Evolutionary conservation across 1,139 yeast genomes (phyloP).

Genomic region (Saccharomyces pastorianus): DNA sequence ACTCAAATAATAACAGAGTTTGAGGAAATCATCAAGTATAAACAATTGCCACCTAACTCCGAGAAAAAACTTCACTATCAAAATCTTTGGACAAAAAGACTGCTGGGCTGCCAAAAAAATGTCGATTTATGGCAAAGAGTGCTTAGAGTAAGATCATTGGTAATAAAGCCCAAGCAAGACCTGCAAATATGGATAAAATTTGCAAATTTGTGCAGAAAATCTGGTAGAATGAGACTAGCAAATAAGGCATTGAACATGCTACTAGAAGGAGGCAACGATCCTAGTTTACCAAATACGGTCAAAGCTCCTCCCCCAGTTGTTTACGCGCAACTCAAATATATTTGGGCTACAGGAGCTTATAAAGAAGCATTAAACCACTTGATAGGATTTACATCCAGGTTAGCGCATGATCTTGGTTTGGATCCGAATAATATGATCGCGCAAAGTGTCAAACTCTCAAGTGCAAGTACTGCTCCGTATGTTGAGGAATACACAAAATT

Average conservation of each 20-base stretch:
- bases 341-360: slow-evolving; percentile 94
- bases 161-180: slow-evolving; percentile 93
- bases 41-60: slow-evolving; percentile 73
- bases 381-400: slow-evolving; percentile 82
- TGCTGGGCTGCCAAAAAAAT: slow-evolving; percentile 89
- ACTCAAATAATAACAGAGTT: slow-evolving; percentile 96
- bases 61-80: slow-evolving; percentile 73
- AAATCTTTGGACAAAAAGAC: slow-evolving; percentile 87
- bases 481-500: slow-evolving; percentile 81
- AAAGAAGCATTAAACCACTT: slow-evolving; percentile 79
- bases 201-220: slow-evolving; percentile 90
- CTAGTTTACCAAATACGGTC: slow-evolving; percentile 51
- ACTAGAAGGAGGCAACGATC: slow-evolving; percentile 45
- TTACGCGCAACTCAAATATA: slow-evolving; percentile 89
- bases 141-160: slow-evolving; percentile 87
- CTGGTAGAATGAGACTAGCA: slow-evolving; percentile 86
- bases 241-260: slow-evolving; percentile 81
- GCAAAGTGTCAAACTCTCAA: slow-evolving; percentile 35
- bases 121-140: slow-evolving; percentile 98
- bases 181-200: slow-evolving; percentile 98
- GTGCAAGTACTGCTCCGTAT: slow-evolving; percentile 63
- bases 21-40: slow-evolving; percentile 88
- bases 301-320: slow-evolving; percentile 94
- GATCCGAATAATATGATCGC: slow-evolving; percentile 77
- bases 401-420: slow-evolving; percentile 81